phyloP scores from a whole-genome alignment of 345 rosid genomes.

The Turnera subulata region DNA sequence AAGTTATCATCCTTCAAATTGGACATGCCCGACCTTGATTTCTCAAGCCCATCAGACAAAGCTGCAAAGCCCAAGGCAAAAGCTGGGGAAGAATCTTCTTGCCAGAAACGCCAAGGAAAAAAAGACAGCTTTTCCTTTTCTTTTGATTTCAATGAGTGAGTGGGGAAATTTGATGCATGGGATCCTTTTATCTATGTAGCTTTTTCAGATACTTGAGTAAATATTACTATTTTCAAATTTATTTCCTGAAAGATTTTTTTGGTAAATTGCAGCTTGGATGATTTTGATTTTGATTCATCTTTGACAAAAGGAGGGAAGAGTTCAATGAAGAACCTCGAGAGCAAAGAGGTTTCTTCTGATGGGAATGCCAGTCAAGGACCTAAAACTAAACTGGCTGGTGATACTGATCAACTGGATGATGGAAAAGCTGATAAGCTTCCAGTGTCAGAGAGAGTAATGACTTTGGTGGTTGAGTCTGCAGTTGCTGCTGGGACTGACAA shows the following conservation, averaged over 20 bases:
- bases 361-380: constrained; percentile 27
- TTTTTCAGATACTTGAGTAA: neutral
- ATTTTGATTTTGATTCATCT: constrained; percentile 46
- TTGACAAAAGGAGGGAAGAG: constrained; percentile 34
- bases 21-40: constrained; percentile 80
- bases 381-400: constrained; percentile 20
- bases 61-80: constrained; percentile 49
- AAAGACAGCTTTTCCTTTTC: constrained; percentile 52
- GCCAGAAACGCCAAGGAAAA: constrained; percentile 35
- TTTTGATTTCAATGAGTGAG: constrained; percentile 74
- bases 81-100: constrained; percentile 41
- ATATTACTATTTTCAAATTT: neutral
- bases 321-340: constrained; percentile 25
- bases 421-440: constrained; percentile 18
- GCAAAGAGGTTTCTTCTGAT: constrained; percentile 29
- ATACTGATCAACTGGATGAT: constrained; percentile 19
- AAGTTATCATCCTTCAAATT: constrained; percentile 71
- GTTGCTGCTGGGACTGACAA: constrained; percentile 19
- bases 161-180: constrained; percentile 9
- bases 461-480: constrained; percentile 26
- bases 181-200: neutral
- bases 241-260: constrained; percentile 7
- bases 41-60: constrained; percentile 50
- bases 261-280: constrained; percentile 47
- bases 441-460: constrained; percentile 19